A percentile compares a stretch with the other conserved stretches of the same genome.
Evolutionary conservation across 2,329 filamentous ascomycete genomes (phyloP).

Genomic region (Stagonosporopsis chrysanthemi): DNA sequence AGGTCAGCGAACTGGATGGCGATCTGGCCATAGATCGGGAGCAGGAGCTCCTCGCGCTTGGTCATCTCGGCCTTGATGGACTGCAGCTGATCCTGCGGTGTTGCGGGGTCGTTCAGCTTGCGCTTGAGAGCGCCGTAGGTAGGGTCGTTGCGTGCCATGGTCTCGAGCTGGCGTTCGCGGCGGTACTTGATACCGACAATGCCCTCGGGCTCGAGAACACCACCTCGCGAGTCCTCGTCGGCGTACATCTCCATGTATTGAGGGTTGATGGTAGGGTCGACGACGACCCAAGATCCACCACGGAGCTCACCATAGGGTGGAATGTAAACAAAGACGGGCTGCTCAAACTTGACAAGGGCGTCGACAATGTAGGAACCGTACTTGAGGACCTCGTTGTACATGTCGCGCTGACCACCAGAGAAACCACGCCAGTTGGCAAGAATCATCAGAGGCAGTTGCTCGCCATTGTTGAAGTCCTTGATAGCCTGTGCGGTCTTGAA

Average conservation of each 20-base stretch:
- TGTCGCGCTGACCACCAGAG: conserved; percentile 98
- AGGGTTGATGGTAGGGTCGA: conserved; percentile 97
- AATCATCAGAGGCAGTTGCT: conserved; percentile 98
- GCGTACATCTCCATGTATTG: conserved; percentile 99
- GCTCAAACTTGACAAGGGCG: conserved; percentile 96
- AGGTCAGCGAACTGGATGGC: conserved; percentile 97
- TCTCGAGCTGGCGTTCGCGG: conserved; percentile 95
- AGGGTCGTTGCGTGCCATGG: conserved; percentile 92
- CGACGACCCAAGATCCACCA: conserved; percentile 99
- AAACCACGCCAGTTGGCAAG: conserved; percentile 99
- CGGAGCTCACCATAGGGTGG: conserved; percentile 95
- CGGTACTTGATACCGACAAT: conserved; percentile 99
- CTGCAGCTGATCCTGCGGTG: conserved; percentile 76
- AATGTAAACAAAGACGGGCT: conserved; percentile 99
- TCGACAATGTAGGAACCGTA: conserved; percentile 99
- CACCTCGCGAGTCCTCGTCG: conserved; percentile 90
- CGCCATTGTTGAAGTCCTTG: conserved; percentile 98
- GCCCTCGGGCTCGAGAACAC: conserved; percentile 97
- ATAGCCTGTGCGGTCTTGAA: conserved; percentile 99
- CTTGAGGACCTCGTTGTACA: conserved; percentile 99
- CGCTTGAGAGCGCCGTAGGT: conserved; percentile 85
- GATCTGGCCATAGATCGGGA: conserved; percentile 94
- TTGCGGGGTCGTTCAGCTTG: conserved; percentile 70
- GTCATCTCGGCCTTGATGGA: conserved; percentile 85
- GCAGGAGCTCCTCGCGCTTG: conserved; percentile 82